Conservation (phyloP, 73 alveolate species). For the Paraurostyla sp. region DNA sequence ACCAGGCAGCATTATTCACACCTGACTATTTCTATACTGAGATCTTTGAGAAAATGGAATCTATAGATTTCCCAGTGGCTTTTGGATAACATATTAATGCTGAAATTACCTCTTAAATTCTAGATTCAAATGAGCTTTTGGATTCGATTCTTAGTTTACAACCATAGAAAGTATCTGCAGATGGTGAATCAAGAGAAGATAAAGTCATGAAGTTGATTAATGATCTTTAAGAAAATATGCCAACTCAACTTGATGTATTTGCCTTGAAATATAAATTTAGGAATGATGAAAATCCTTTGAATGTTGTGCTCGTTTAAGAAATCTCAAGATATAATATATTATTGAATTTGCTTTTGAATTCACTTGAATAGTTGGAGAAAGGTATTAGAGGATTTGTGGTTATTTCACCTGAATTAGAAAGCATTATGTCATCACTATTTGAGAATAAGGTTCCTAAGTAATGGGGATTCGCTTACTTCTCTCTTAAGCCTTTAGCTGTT, state of each 20-base stretch:
- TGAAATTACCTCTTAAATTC: slow-evolving; percentile 96
- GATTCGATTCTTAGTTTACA: slow-evolving; percentile 91
- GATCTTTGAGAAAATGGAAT: slow-evolving; percentile 65
- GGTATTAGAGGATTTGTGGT: slow-evolving; percentile 99
- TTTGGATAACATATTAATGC: slow-evolving; percentile 99
- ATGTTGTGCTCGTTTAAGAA: slow-evolving; percentile 98
- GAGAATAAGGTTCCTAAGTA: slow-evolving; percentile 95
- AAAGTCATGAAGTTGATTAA: slow-evolving; percentile 86
- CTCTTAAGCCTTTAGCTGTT: slow-evolving; percentile 97
- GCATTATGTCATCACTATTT: slow-evolving; percentile 92
- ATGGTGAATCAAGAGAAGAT: slow-evolving; percentile 91
- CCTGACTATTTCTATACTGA: slow-evolving; percentile 81
- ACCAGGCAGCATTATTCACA: slow-evolving; percentile 67
- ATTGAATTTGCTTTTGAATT: slow-evolving; percentile 83
- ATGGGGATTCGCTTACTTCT: slow-evolving; percentile 96
- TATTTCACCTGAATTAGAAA: slow-evolving; percentile 97
- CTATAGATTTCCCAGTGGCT: slow-evolving; percentile 88
- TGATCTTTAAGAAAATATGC: slow-evolving; percentile 91
- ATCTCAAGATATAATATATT: slow-evolving; percentile 96
- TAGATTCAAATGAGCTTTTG: slow-evolving; percentile 95
- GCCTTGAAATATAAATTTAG: slow-evolving; percentile 94
- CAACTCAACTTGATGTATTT: slow-evolving; percentile 93
- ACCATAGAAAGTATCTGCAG: slow-evolving; percentile 93
- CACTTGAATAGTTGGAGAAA: slow-evolving; percentile 92
- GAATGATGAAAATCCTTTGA: slow-evolving; percentile 96